Base-by-base conservation (phyloP, 2,329 filamentous ascomycete species). In the Ceratocystis albifundus region DNA sequence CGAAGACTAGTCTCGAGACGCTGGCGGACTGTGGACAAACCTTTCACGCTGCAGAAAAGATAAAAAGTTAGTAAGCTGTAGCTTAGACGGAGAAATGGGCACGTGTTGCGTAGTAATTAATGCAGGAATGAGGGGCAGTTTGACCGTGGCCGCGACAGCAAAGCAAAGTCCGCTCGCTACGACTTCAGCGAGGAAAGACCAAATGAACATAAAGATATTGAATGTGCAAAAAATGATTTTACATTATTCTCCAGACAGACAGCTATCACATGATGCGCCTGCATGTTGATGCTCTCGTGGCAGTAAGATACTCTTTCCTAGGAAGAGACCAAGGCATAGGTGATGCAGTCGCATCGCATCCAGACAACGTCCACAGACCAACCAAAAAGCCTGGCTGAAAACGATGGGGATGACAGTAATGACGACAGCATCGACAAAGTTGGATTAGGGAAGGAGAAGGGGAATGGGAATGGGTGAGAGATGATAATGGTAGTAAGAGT, bases 11-110 rank as follows among this genome's bases (percentile, higher is more conserved):
- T 22, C 25, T 41, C 46, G 28, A 10, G 6, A 22, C 12, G 22
- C 7, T 44, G 22, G n/a, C 8, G 57, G 32, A n/a, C 10, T 22
- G 17, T 63, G 6, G 53, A 68, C 65, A 62, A 66, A 68, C 67
- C 67, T 68, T 66, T 68, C 66, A 53, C 66, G 66, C 66, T 68
- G 45, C 45, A 66, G 3, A 30, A 15, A 30, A 12, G 25, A 65
- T 12, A 53, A 12, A 15, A 59, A 41, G 61, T 68, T 59, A 68
- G 66, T 22, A 62, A 63, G 36, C 59, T 55, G 46, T 46, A 57
- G 48, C 20, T 57, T 32, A 44, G 44, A 48, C 30, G 17, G 57
- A 66, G 45, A 65, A 30, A 30, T 30, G 5, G 22, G 53, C 53
- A 57, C 53, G 53, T 57, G 53, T 57, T 30, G 28, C 17, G 63